phyloP scores from a whole-genome alignment of 768 basidiomycete species.

The Lactifluus piperatus region DNA sequence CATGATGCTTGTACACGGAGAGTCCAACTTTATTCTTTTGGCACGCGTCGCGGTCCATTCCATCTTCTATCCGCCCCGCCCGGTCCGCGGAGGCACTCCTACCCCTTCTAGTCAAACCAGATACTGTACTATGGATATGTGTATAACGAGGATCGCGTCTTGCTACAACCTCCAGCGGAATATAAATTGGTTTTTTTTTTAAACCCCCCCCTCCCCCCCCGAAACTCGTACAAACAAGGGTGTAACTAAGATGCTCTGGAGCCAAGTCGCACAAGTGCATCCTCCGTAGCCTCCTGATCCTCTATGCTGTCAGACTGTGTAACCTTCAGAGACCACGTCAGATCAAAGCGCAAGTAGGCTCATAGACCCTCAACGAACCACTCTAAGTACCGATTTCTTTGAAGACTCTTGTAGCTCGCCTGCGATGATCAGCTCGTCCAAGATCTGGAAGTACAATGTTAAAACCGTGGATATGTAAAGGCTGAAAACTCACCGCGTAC shows the following conservation, averaged over 20 bases:
- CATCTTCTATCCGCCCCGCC: too few relatives aligned
- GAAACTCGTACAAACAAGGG: too few relatives aligned
- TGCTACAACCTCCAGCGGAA: too few relatives aligned
- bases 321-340: slow-evolving; percentile 39
- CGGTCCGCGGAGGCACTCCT: too few relatives aligned
- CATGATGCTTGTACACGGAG: slow-evolving; percentile 12
- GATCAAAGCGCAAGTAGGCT: neutral
- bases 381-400: slow-evolving; percentile 58
- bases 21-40: neutral
- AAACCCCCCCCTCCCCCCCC: too few relatives aligned
- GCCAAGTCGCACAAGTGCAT: slow-evolving; percentile 68
- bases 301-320: slow-evolving; percentile 79
- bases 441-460: slow-evolving; percentile 38
- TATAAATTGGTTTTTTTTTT: too few relatives aligned
- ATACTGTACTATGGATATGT: too few relatives aligned
- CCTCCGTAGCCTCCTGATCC: slow-evolving; percentile 79
- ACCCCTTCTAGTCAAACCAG: too few relatives aligned
- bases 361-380: slow-evolving; percentile 31
- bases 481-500: slow-evolving; percentile 49
- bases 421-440: slow-evolving; percentile 89
- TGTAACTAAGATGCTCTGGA: slow-evolving; percentile 39
- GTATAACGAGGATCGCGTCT: too few relatives aligned
- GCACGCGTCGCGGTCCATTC: slow-evolving; percentile 14
- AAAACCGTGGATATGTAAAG: neutral
- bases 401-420: slow-evolving; percentile 94